phyloP scores from a whole-genome alignment of 2,329 filamentous ascomycete species.

The Fusarium verrucosum region DNA sequence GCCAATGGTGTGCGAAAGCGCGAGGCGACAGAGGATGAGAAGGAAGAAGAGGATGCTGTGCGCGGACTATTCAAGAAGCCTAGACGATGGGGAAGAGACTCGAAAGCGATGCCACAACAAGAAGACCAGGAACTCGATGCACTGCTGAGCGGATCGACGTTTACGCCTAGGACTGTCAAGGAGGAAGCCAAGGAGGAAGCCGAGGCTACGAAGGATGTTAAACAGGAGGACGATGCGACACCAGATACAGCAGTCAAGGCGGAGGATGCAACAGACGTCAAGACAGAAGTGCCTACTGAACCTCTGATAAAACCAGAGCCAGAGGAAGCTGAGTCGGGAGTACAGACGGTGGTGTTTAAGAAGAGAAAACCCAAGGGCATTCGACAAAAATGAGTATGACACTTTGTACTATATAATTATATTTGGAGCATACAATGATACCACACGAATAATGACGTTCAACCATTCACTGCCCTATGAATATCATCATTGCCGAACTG shows the following conservation, averaged over 20 bases:
- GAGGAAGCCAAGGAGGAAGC: conserved; percentile 44
- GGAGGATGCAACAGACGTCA: conserved; percentile 43
- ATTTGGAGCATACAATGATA: conserved; percentile 21
- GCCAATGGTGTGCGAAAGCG: conserved; percentile 71
- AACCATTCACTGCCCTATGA: neutral
- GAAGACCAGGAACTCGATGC: conserved; percentile 69
- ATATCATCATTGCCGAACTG: neutral
- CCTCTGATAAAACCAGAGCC: conserved; percentile 46
- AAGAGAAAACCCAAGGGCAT: conserved; percentile 77
- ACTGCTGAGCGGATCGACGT: conserved; percentile 57
- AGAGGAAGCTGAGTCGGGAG: conserved; percentile 34
- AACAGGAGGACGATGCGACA: conserved; percentile 34
- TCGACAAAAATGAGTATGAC: conserved; percentile 61
- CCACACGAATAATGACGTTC: conserved; percentile 13
- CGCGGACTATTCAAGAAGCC: conserved; percentile 69
- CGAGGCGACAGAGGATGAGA: conserved; percentile 66
- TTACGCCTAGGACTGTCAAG: conserved; percentile 40
- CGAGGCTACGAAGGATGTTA: conserved; percentile 27
- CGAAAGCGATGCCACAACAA: conserved; percentile 58
- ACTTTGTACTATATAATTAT: conserved; percentile 1
- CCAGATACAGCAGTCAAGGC: conserved; percentile 6
- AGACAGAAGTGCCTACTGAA: conserved; percentile 53
- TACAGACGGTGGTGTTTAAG: conserved; percentile 74
- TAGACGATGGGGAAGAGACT: conserved; percentile 63
- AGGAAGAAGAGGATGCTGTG: conserved; percentile 68